Conservation (phyloP, 176 grass and related monocot species). For the Aegilops bicornis region DNA sequence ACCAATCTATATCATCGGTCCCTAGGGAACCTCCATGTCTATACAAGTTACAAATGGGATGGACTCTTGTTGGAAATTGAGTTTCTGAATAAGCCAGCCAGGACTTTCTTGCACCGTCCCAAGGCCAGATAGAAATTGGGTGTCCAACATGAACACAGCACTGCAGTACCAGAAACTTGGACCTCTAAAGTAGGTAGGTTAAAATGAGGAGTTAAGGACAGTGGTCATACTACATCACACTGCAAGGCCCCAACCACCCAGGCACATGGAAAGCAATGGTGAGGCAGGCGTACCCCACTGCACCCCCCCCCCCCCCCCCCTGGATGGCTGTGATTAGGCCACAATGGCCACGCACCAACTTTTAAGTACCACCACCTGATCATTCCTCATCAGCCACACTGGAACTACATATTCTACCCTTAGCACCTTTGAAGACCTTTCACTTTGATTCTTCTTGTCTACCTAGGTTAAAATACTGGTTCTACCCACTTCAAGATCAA, state of each 20-base stretch:
- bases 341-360: constrained; percentile 72
- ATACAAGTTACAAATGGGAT: neutral
- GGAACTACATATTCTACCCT: constrained; percentile 42
- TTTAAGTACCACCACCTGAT: constrained; percentile 90
- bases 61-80: constrained; percentile 25
- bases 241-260: constrained; percentile 35
- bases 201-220: constrained; percentile 27
- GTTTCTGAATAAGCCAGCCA: neutral
- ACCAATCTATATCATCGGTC: neutral
- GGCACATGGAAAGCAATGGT: constrained; percentile 56
- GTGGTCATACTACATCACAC: constrained; percentile 34
- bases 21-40: constrained; percentile 20
- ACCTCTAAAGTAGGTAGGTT: neutral
- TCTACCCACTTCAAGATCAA: constrained; percentile 15
- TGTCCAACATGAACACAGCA: constrained; percentile 13
- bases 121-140: constrained; percentile 36
- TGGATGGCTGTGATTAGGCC: constrained; percentile 74
- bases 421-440: constrained; percentile 35
- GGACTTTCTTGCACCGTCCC: constrained; percentile 24
- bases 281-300: constrained; percentile 12
- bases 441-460: constrained; percentile 83
- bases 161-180: constrained; percentile 34
- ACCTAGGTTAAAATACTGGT: constrained; percentile 53
- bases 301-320: no score
- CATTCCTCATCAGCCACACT: constrained; percentile 44